A percentile compares a stretch with the other conserved stretches of the same genome.
Evolutionary conservation across 257 asterid species (phyloP).

Genomic region (Fraxinus cuspidata): DNA sequence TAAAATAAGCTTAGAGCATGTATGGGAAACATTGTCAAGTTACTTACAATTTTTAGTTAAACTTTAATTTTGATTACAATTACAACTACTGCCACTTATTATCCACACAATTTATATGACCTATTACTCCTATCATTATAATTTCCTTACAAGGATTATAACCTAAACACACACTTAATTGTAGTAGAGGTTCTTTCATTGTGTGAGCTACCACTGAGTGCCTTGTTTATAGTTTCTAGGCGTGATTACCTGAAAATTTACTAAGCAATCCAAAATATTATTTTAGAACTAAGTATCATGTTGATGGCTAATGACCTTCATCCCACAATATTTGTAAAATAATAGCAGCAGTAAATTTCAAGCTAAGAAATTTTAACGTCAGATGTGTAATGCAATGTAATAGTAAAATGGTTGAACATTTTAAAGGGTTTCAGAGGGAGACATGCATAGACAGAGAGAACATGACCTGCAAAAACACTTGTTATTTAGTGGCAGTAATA

Average conservation of each 20-base stretch:
- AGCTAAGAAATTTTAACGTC: constrained; percentile 5
- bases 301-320: neutral
- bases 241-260: constrained; percentile 10
- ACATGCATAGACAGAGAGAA: neutral
- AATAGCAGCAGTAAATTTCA: neutral
- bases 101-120: no score
- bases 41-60: no score
- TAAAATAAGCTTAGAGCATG: constrained; percentile 4
- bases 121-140: no score
- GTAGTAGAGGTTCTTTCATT: neutral
- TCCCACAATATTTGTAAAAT: constrained; percentile 3
- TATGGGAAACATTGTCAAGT: no score
- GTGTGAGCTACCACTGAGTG: neutral
- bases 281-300: neutral
- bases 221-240: neutral
- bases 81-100: no score
- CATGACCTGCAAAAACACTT: neutral
- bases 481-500: neutral
- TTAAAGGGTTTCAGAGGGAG: constrained; percentile 8
- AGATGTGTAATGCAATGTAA: neutral
- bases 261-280: neutral
- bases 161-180: no score
- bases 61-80: no score
- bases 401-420: constrained; percentile 21
- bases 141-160: no score